A percentile compares a stretch with the other conserved stretches of the same genome.
These are phyloP conservation scores for Gypsophila paniculata DNA, from an alignment of 179 eudicot species.

Conservation along the genomic window DNA sequence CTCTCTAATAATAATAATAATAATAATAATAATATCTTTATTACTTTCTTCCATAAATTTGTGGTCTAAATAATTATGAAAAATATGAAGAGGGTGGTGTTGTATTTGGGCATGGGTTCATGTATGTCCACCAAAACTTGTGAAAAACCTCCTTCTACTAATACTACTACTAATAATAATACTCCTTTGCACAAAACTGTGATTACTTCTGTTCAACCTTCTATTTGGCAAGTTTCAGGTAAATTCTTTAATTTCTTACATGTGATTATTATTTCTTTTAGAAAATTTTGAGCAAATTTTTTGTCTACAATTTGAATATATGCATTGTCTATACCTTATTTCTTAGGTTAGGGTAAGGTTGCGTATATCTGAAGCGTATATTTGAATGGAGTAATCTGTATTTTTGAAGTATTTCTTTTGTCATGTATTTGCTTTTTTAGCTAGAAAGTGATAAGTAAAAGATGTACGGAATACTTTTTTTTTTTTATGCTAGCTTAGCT, in stretches of 20 bases:
- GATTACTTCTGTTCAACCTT: slow-evolving; percentile 22
- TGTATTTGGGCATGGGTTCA: slow-evolving; percentile 30
- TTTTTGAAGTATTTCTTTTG: too few relatives aligned
- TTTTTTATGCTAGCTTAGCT: too few relatives aligned
- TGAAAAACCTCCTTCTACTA: slow-evolving; percentile 11
- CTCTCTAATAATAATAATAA: slow-evolving; percentile 10
- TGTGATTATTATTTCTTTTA: background rate
- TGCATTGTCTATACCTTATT: background rate
- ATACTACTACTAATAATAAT: background rate
- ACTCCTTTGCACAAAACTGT: slow-evolving; percentile 9
- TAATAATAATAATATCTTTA: too few relatives aligned
- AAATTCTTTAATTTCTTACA: background rate
- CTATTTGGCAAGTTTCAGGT: slow-evolving; percentile 26
- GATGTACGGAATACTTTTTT: too few relatives aligned
- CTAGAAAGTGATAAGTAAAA: too few relatives aligned
- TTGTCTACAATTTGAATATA: background rate
- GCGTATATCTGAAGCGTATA: background rate
- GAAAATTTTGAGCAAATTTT: background rate
- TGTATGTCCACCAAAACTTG: slow-evolving; percentile 24
- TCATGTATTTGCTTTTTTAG: background rate
- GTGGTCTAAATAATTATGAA: slow-evolving; percentile 13
- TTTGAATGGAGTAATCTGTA: background rate
- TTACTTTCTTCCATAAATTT: slow-evolving; percentile 9
- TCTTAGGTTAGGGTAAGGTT: background rate
- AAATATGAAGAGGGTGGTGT: slow-evolving; percentile 27